Base-by-base conservation (phyloP, 208 protist genomes). In the Trypanosoma cruzi region DNA sequence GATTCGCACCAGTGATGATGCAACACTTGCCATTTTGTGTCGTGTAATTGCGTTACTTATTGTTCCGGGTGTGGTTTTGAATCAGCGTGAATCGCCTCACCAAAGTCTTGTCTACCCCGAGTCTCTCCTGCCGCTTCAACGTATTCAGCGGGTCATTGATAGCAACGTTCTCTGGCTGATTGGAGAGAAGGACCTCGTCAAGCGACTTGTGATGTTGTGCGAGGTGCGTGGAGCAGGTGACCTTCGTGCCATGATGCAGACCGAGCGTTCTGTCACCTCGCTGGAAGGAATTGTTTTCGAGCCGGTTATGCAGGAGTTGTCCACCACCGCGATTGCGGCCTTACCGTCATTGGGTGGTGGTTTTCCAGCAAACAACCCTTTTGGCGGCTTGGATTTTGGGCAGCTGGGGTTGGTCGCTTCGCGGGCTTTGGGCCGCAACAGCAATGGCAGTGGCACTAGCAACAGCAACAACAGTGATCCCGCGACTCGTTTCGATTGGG, bases 101-200 rank as follows among this genome's bases (percentile, higher is more conserved):
- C 80, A 80, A 11, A 79, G 69, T 22, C 62, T 88, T 55, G 72
- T 77, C n/a, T 83, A 84, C 60, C 85, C 80, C 13, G 85, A 95
- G 54, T 73, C 59, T 22, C 59, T 93, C 26, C 48, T 75, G 18
- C 78, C 84, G 37, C 79, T 89, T 48, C 72, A 80, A 31, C 82
- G 81, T 42, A 78, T 90, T 65, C 85, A 95, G 75, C 82, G 85
- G 2, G 79, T 95, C 2, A 73, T 95, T 46, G 90, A 92, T 66
- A 92, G 85, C 73, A 95, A 95, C 64, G 85, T 90, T 56, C 78
- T 92, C 22, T 93, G 85, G 85, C 64, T 95, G 24, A 74, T 88
- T n/a, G 81, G 81, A 24, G 82, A 85, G 64, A 60, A 75, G 32
- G 72, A 72, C 10, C 62, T 95, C 18, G 70, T 91, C 8, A 55